A percentile compares a stretch with the other conserved stretches of the same genome.
Evolutionary conservation across 768 basidiomycete genomes (phyloP).

Genomic region (Naematelia aurantialba): DNA sequence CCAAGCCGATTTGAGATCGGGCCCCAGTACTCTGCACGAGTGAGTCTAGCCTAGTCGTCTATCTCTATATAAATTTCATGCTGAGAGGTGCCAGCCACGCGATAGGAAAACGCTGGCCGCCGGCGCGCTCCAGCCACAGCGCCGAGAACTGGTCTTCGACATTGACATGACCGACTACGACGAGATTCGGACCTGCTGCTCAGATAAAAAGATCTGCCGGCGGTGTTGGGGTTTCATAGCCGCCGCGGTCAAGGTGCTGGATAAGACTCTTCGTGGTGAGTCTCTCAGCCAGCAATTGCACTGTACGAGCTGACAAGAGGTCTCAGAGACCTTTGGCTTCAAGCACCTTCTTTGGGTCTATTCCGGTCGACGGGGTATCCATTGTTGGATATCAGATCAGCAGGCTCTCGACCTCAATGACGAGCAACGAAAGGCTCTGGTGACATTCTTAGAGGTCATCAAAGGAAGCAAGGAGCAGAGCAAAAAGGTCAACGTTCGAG

Average conservation of each 20-base stretch:
- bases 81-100: conserved; percentile 60
- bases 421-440: conserved; percentile 78
- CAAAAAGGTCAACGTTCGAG: conserved; percentile 75
- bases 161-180: conserved; percentile 99
- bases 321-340: conserved; percentile 78
- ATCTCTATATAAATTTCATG: background rate
- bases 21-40: conserved; percentile 81
- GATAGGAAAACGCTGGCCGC: conserved; percentile 79
- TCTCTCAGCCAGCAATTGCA: background rate
- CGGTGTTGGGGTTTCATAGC: conserved; percentile 94
- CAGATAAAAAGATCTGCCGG: conserved; percentile 81
- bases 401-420: conserved; percentile 86
- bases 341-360: conserved; percentile 92
- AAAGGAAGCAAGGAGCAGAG: conserved; percentile 73
- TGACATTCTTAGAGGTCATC: conserved; percentile 80
- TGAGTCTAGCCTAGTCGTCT: conserved; percentile 53
- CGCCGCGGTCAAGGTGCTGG: conserved; percentile 81
- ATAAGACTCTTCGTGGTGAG: conserved; percentile 64
- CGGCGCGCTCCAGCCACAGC: conserved; percentile 65
- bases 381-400: conserved; percentile 91
- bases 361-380: conserved; percentile 96
- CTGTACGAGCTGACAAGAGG: background rate
- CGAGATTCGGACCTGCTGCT: conserved; percentile 88
- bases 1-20: conserved; percentile 97
- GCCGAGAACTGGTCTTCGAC: conserved; percentile 95